A percentile compares a stretch with the other conserved stretches of the same genome.
Evolutionary conservation across 805 yeast genomes (phyloP).

Genomic region (Candida montana): DNA sequence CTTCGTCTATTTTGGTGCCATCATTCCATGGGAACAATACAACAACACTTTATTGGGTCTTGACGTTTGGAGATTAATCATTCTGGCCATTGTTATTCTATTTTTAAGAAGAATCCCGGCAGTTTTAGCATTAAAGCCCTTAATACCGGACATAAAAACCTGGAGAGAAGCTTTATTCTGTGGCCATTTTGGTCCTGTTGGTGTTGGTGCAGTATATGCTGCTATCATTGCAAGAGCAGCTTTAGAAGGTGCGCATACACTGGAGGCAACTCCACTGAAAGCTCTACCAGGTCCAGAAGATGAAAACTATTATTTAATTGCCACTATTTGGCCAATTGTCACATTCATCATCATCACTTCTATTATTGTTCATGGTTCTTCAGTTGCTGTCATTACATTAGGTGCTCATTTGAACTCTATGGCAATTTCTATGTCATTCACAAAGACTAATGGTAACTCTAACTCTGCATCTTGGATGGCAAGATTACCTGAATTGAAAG

Average conservation of each 20-base stretch:
- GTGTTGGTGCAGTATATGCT: slow-evolving; percentile 89
- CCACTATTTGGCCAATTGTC: slow-evolving; percentile 75
- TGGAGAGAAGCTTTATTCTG: slow-evolving; percentile 95
- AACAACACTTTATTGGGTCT: slow-evolving; percentile 58
- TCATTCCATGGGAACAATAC: slow-evolving; percentile 82
- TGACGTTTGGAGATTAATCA: slow-evolving; percentile 71
- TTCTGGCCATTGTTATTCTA: slow-evolving; percentile 68
- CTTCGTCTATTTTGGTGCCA: slow-evolving; percentile 86
- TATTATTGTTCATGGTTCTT: slow-evolving; percentile 85
- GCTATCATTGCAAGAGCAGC: slow-evolving; percentile 73
- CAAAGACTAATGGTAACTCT: slow-evolving; percentile 53
- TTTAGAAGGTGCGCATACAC: slow-evolving; percentile 47
- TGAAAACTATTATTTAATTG: slow-evolving; percentile 54
- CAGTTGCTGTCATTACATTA: slow-evolving; percentile 55
- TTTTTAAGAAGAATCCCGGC: slow-evolving; percentile 81
- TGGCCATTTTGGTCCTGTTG: slow-evolving; percentile 96
- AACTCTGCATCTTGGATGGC: slow-evolving; percentile 71
- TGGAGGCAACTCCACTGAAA: slow-evolving; percentile 52
- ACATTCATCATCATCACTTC: slow-evolving; percentile 78
- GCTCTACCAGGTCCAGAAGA: slow-evolving; percentile 40
- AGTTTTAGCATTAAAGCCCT: slow-evolving; percentile 63
- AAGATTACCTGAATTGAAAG: slow-evolving; percentile 65
- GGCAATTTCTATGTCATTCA: slow-evolving; percentile 88
- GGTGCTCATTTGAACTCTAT: slow-evolving; percentile 89
- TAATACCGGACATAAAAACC: slow-evolving; percentile 80